Conservation (phyloP, 2,329 filamentous ascomycete species). For the Zymoseptoria pseudotritici region DNA sequence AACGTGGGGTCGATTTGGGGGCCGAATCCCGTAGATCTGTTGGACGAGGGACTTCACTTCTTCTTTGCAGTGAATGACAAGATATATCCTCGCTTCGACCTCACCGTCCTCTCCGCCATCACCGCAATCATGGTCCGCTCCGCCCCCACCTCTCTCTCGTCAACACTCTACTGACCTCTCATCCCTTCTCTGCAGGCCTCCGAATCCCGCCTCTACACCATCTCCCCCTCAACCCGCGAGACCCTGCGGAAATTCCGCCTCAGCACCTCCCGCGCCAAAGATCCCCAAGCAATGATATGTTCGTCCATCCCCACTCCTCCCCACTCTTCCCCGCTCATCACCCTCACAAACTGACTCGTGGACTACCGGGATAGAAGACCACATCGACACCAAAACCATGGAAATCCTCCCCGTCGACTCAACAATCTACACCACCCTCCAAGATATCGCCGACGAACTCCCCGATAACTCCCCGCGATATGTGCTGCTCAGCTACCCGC, state of each 20-base stretch:
- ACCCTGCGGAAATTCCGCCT: conserved; percentile 92
- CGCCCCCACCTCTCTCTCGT: not conserved
- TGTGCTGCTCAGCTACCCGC: conserved; percentile 80
- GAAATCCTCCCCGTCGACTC: conserved; percentile 80
- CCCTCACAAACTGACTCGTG: not conserved
- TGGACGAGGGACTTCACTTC: not conserved
- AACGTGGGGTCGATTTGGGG: not conserved
- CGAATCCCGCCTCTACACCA: conserved; percentile 84
- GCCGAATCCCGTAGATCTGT: not conserved
- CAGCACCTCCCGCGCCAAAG: conserved; percentile 76
- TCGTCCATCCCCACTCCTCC: not conserved
- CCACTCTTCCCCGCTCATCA: too few relatives aligned
- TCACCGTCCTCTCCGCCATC: not conserved
- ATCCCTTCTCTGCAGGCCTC: conserved; percentile 46
- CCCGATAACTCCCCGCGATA: conserved; percentile 89
- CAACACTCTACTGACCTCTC: not conserved
- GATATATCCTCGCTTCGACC: not conserved
- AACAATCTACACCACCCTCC: conserved; percentile 72
- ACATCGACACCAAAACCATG: conserved; percentile 82
- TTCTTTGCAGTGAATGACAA: not conserved
- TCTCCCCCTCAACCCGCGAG: conserved; percentile 82
- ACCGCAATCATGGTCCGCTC: not conserved
- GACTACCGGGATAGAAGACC: conserved; percentile 47
- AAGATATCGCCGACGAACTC: conserved; percentile 77
- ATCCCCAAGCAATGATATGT: conserved; percentile 86